These are phyloP conservation scores for Lachnellula hyalina DNA, from an alignment of 2,329 filamentous ascomycete genomes.

Conservation along the genomic window DNA sequence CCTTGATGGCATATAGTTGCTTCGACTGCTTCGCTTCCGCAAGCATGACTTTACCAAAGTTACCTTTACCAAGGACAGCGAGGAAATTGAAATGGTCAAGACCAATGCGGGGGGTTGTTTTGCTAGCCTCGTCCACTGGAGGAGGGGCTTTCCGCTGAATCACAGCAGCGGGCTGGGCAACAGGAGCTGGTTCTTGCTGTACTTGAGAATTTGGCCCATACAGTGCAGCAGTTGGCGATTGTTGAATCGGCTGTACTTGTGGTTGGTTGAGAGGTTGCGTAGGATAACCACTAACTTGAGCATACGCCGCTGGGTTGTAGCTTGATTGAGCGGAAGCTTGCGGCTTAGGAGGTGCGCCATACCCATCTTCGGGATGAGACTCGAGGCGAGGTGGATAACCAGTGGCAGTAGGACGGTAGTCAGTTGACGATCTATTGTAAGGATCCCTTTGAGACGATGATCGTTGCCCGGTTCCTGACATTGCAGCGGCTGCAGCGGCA, in stretches of 20 bases:
- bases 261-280: conserved; percentile 37
- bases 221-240: conserved; percentile 27
- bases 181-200: conserved; percentile 24
- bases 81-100: conserved; percentile 99
- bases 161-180: conserved; percentile 28
- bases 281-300: conserved; percentile 52
- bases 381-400: conserved; percentile 21
- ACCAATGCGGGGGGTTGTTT: conserved; percentile 75
- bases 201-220: conserved; percentile 28
- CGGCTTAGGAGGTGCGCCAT: conserved; percentile 30
- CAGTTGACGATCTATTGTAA: conserved; percentile 26
- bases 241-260: conserved; percentile 34
- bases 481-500: conserved; percentile 54
- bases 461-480: conserved; percentile 39
- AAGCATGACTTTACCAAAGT: conserved; percentile 99
- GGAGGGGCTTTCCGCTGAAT: not conserved
- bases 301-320: conserved; percentile 77
- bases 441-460: conserved; percentile 21
- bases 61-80: conserved; percentile 95
- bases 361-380: conserved; percentile 22
- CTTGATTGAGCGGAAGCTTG: conserved; percentile 50
- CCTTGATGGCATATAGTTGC: conserved; percentile 96
- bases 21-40: conserved; percentile 92
- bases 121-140: conserved; percentile 32
- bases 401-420: conserved; percentile 21